These are phyloP conservation scores for Melampsora americana DNA, from an alignment of 1,284 basidiomycete species.

Conservation along the genomic window DNA sequence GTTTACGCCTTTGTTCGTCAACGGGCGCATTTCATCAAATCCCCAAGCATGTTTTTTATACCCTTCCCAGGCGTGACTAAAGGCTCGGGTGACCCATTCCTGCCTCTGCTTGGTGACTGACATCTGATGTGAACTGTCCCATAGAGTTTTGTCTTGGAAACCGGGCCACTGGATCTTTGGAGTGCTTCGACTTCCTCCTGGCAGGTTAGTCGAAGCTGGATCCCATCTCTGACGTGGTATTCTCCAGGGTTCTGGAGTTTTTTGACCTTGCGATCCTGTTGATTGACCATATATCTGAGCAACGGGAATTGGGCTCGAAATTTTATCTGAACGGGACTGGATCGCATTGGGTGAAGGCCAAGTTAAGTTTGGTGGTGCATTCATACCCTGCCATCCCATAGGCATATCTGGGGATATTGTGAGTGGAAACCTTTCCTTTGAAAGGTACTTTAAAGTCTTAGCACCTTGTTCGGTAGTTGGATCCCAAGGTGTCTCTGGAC, in stretches of 20 bases:
- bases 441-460: conserved; percentile 16
- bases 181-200: not conserved
- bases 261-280: not conserved
- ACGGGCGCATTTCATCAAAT: conserved; percentile 29
- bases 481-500: conserved; percentile 38
- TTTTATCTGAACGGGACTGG: conserved; percentile 9
- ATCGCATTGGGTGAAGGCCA: conserved; percentile 34
- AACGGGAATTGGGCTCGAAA: conserved; percentile 16
- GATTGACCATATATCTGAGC: conserved; percentile 24
- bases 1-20: conserved; percentile 20
- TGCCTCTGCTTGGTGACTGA: conserved; percentile 14
- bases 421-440: conserved; percentile 29
- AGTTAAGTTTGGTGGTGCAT: conserved; percentile 13
- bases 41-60: conserved; percentile 44
- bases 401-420: conserved; percentile 12
- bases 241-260: not conserved
- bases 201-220: conserved; percentile 5
- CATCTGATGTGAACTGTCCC: conserved; percentile 15
- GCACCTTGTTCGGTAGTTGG: conserved; percentile 24
- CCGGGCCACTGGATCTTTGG: conserved; percentile 16
- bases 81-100: conserved; percentile 38
- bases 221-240: conserved; percentile 1
- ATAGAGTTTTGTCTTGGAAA: conserved; percentile 19
- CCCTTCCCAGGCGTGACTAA: conserved; percentile 43
- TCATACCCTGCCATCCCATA: conserved; percentile 25